A percentile compares a stretch with the other conserved stretches of the same genome.
Conservation (phyloP, 2,329 filamentous ascomycete species). For the Scortechinia acanthostroma region DNA sequence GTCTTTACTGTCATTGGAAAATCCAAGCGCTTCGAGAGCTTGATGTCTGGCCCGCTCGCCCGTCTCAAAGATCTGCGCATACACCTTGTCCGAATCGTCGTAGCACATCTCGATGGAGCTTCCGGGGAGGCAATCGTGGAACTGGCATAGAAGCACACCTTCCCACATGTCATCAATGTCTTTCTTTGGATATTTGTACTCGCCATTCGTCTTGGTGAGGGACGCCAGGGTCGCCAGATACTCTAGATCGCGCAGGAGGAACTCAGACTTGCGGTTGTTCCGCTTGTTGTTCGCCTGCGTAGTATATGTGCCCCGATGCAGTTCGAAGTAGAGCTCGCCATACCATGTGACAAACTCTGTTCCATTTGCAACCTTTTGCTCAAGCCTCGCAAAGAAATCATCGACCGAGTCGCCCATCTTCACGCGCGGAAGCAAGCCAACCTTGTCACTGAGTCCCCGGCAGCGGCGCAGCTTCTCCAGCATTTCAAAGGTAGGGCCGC, state of each 20-base stretch:
- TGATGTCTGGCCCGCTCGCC: slow-evolving; percentile 68
- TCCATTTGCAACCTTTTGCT: slow-evolving; percentile 58
- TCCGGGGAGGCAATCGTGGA: slow-evolving; percentile 93
- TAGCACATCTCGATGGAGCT: slow-evolving; percentile 98
- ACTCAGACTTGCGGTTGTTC: slow-evolving; percentile 82
- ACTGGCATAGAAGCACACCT: slow-evolving; percentile 82
- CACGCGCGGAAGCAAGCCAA: slow-evolving; percentile 76
- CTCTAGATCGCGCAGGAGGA: slow-evolving; percentile 80
- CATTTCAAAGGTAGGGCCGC: slow-evolving; percentile 87
- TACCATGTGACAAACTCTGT: slow-evolving; percentile 89
- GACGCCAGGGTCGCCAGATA: slow-evolving; percentile 80
- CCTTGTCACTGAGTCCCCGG: slow-evolving; percentile 82
- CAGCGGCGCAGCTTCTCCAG: slow-evolving; percentile 89
- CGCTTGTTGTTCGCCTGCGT: slow-evolving; percentile 96
- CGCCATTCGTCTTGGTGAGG: slow-evolving; percentile 44
- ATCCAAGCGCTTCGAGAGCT: slow-evolving; percentile 59
- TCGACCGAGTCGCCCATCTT: slow-evolving; percentile 87
- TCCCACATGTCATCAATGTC: slow-evolving; percentile 98
- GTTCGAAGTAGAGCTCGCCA: slow-evolving; percentile 93
- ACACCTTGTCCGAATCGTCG: slow-evolving; percentile 86
- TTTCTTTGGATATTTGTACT: slow-evolving; percentile 85
- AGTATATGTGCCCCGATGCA: slow-evolving; percentile 94
- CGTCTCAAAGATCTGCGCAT: slow-evolving; percentile 73
- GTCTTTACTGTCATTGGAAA: slow-evolving; percentile 27
- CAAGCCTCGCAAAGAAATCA: slow-evolving; percentile 82